phyloP scores from a whole-genome alignment of 2,329 filamentous ascomycete genomes.

The Sporothrix protearum region DNA sequence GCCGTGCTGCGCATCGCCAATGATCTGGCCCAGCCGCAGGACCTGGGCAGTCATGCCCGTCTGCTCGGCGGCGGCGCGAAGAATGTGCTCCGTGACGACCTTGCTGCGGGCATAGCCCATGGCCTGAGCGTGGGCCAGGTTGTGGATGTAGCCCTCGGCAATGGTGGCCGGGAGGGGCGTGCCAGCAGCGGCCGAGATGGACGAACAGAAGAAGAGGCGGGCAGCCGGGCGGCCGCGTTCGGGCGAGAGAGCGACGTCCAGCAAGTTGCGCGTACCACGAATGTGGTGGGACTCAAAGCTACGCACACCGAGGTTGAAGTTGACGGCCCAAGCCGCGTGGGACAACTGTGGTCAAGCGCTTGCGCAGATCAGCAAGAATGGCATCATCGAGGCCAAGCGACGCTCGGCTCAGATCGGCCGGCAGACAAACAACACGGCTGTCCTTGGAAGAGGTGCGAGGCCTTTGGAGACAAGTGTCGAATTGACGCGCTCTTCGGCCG shows the following conservation, averaged over 20 bases:
- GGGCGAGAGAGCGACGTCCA: conserved; percentile 39
- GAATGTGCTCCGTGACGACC: conserved; percentile 22
- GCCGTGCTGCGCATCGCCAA: conserved; percentile 46
- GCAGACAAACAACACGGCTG: conserved; percentile 36
- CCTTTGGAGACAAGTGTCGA: conserved; percentile 21
- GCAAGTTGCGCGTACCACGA: conserved; percentile 44
- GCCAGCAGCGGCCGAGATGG: conserved; percentile 41
- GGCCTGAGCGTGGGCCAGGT: conserved; percentile 40
- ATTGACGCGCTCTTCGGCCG: conserved; percentile 29
- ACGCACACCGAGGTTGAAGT: conserved; percentile 49
- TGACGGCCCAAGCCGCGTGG: conserved; percentile 55
- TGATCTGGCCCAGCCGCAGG: conserved; percentile 50
- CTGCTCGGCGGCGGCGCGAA: conserved; percentile 14
- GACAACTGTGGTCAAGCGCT: conserved; percentile 41
- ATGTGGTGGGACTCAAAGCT: conserved; percentile 49
- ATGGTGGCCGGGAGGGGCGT: conserved; percentile 39
- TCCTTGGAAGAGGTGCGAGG: conserved; percentile 26
- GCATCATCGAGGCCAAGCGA: conserved; percentile 28
- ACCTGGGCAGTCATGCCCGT: conserved; percentile 33
- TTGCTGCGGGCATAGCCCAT: conserved; percentile 47
- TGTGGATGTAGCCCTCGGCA: conserved; percentile 33
- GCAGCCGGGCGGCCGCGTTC: conserved; percentile 24
- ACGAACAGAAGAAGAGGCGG: conserved; percentile 45
- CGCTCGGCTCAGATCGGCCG: conserved; percentile 39
- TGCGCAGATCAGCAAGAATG: conserved; percentile 26